A percentile compares a stretch with the other conserved stretches of the same genome.
phyloP scores from a whole-genome alignment of 768 basidiomycete genomes.

The Chalciporus piperatus region DNA sequence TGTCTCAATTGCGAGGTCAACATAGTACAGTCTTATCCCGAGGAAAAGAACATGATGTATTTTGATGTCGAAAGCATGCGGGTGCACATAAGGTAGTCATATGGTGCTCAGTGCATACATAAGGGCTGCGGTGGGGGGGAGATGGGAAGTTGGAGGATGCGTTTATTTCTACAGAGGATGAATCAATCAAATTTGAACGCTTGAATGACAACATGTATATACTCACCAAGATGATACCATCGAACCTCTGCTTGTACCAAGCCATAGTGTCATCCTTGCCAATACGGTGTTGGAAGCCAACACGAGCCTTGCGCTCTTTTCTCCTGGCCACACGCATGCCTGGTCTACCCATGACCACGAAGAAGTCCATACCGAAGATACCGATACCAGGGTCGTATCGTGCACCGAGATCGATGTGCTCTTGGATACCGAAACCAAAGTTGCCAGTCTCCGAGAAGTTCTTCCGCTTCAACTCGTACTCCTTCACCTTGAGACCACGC shows the following conservation, averaged over 20 bases:
- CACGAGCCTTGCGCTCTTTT: slow-evolving; percentile 81
- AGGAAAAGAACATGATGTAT: not conserved
- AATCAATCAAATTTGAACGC: not conserved
- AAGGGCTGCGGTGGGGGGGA: not conserved
- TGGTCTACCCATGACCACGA: slow-evolving; percentile 95
- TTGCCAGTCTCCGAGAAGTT: slow-evolving; percentile 99
- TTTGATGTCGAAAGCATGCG: slow-evolving; percentile 19
- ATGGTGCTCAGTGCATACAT: slow-evolving; percentile 24
- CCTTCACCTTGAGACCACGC: slow-evolving; percentile 99
- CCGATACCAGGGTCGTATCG: slow-evolving; percentile 78
- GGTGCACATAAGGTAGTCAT: slow-evolving; percentile 26
- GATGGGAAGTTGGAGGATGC: not conserved
- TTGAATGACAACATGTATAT: not conserved
- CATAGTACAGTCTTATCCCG: not conserved
- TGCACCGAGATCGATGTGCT: slow-evolving; percentile 98
- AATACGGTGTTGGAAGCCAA: slow-evolving; percentile 88
- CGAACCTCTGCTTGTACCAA: slow-evolving; percentile 99
- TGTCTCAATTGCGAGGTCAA: too few relatives aligned
- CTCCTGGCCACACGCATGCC: slow-evolving; percentile 88
- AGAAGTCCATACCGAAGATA: slow-evolving; percentile 99
- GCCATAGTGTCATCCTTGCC: slow-evolving; percentile 75
- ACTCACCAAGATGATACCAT: slow-evolving; percentile 92
- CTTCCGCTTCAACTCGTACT: slow-evolving; percentile 95
- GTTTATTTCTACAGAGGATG: too few relatives aligned
- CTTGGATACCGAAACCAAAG: slow-evolving; percentile 99